Base-by-base conservation (phyloP, 2,329 filamentous ascomycete species). In the Arachnopeziza araneosa region DNA sequence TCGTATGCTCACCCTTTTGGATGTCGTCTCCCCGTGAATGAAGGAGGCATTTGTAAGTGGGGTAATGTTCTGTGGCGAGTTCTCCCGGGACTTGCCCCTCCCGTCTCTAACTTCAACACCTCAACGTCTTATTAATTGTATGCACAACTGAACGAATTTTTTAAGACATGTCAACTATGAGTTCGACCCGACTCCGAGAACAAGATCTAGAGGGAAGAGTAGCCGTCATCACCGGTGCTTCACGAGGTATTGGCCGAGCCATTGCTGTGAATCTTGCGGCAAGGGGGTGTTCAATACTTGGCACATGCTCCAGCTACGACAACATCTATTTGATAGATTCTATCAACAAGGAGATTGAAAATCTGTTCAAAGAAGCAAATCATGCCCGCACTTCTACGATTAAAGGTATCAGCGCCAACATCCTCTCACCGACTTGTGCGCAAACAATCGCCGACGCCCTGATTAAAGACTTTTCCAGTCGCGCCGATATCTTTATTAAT, bases 241-340 rank as follows among this genome's bases (percentile, higher is more conserved):
- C 85, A 55, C 84, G 85, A 52, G 87, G 87, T 59, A 90, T 89
- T 68, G 87, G 86, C 48, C 77, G 79, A 60, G 85, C 85, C 55
- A 86, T 87, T 60, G 85, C 86, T 64, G 78, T 88, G 57, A 85
- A 88, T 74, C 84, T 90, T 36, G 86, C 82, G 72, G 79, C 81
- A 71, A 84, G 85, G 66, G 86, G 86, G 50, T 83, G 82, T 67
- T 83, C 77, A 60, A 78, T 89, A 19, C 69, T 75, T 66, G 2
- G 36, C 36, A 44, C 36, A 44, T 44, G 36, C 12, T 44, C 36
- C 12, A 65, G 63, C 14, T 52, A 64, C 0, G 24, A 59, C 0
- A 69, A 68, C 7, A 24, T 72, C 3, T 10, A 54, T 1, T 55
- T 66, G 0, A 24, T 74, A n/a, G 66, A 67, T 0, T 53, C 59